phyloP scores from a whole-genome alignment of 1,139 yeast species.

The Suhomyces bribrorum region DNA sequence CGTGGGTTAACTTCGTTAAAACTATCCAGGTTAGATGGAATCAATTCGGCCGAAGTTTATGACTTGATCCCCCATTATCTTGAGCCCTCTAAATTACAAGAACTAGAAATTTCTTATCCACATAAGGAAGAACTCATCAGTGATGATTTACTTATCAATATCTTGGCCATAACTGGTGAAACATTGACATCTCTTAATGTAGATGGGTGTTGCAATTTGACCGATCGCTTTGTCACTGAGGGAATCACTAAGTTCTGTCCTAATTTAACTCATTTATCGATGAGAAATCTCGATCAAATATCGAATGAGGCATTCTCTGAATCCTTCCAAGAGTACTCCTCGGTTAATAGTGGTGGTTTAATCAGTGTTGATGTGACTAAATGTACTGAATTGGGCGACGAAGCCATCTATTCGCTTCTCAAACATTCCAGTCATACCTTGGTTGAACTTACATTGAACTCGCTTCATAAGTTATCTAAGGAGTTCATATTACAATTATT shows the following conservation, averaged over 20 bases:
- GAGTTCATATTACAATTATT: slow-evolving; percentile 48
- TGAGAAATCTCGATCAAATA: slow-evolving; percentile 57
- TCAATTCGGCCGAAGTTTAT: slow-evolving; percentile 58
- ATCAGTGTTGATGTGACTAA: slow-evolving; percentile 62
- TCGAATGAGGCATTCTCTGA: slow-evolving; percentile 64
- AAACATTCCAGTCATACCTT: slow-evolving; percentile 66
- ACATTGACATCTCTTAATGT: slow-evolving; percentile 57
- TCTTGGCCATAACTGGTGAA: slow-evolving; percentile 65
- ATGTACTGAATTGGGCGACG: slow-evolving; percentile 65
- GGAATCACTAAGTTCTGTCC: slow-evolving; percentile 64
- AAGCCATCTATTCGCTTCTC: slow-evolving; percentile 58
- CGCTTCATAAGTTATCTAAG: slow-evolving; percentile 59
- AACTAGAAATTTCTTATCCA: slow-evolving; percentile 71
- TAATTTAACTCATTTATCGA: slow-evolving; percentile 52
- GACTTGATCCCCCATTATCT: slow-evolving; percentile 67
- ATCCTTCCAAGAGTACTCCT: slow-evolving; percentile 49
- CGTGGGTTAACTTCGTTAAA: slow-evolving; percentile 46
- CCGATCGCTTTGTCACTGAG: slow-evolving; percentile 61
- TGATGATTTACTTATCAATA: slow-evolving; percentile 67
- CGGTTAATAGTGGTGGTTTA: slow-evolving; percentile 59
- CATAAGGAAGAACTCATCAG: slow-evolving; percentile 63
- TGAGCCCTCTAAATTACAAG: slow-evolving; percentile 43
- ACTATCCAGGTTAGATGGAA: slow-evolving; percentile 71
- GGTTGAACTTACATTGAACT: slow-evolving; percentile 69
- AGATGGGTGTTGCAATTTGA: slow-evolving; percentile 71